These are phyloP conservation scores for Peronospora destructor DNA, from an alignment of 352 stramenopile species.

Conservation along the genomic window DNA sequence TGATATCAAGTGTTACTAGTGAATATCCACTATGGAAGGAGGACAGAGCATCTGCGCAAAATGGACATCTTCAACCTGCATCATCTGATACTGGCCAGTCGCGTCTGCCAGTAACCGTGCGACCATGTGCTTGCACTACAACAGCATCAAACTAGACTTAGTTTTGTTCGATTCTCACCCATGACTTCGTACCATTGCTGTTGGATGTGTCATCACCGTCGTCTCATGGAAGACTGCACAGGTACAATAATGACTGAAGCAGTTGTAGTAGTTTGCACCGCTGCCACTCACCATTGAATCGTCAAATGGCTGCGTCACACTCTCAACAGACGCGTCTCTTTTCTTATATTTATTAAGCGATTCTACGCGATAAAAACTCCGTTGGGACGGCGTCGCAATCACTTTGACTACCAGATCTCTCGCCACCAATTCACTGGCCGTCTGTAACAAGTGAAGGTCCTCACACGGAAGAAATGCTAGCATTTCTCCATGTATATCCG, in stretches of 20 bases:
- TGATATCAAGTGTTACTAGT: too few relatives aligned
- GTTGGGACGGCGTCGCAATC: constrained; percentile 36
- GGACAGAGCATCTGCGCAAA: constrained; percentile 62
- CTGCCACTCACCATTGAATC: constrained; percentile 29
- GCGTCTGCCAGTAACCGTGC: constrained; percentile 52
- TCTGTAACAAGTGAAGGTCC: constrained; percentile 45
- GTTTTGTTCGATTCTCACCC: not conserved
- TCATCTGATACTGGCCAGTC: constrained; percentile 34
- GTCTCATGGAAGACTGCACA: constrained; percentile 50
- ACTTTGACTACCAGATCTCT: constrained; percentile 39
- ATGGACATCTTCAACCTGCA: constrained; percentile 48
- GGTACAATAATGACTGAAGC: constrained; percentile 62
- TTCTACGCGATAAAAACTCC: constrained; percentile 57
- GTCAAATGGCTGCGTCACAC: constrained; percentile 42
- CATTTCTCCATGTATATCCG: constrained; percentile 41
- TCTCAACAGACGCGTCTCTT: constrained; percentile 10
- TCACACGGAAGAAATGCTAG: constrained; percentile 31
- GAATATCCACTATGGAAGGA: not conserved
- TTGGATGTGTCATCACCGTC: constrained; percentile 28
- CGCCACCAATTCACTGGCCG: constrained; percentile 51
- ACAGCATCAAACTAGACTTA: not conserved
- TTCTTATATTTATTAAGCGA: constrained; percentile 54
- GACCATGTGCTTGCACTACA: constrained; percentile 71
- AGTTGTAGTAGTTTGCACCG: constrained; percentile 65
- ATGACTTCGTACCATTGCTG: constrained; percentile 40